Evolutionary conservation across 2,329 filamentous ascomycete genomes (phyloP).

Genomic region (Dactylonectria macrodidyma): DNA sequence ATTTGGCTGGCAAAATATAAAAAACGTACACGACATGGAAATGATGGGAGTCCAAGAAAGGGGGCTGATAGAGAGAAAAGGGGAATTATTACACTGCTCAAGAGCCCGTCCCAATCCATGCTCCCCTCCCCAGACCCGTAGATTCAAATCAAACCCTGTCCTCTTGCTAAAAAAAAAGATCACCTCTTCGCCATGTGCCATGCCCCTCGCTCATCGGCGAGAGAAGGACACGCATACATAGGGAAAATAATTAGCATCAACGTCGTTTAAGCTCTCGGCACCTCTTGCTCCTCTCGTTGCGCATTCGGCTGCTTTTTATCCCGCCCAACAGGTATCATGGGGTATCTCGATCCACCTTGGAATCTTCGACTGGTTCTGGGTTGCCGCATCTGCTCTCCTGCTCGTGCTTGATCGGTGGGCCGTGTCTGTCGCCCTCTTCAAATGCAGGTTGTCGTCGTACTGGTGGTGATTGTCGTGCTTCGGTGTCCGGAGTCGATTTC

Average conservation of each 20-base stretch:
- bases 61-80: conserved; percentile 56
- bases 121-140: conserved; percentile 41
- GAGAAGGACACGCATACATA: conserved; percentile 35
- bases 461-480: conserved; percentile 38
- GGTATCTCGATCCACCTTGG: conserved; percentile 47
- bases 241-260: conserved; percentile 44
- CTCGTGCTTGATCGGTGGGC: conserved; percentile 37
- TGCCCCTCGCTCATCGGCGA: conserved; percentile 26
- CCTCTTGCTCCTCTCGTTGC: conserved; percentile 38
- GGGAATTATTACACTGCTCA: conserved; percentile 65
- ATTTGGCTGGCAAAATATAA: conserved; percentile 37
- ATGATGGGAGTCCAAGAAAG: conserved; percentile 42
- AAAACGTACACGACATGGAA: conserved; percentile 46
- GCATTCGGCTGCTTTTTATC: conserved; percentile 41
- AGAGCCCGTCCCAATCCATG: conserved; percentile 50
- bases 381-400: conserved; percentile 30
- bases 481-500: conserved; percentile 42
- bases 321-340: conserved; percentile 45
- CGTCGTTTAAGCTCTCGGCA: conserved; percentile 37
- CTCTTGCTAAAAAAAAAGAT: conserved; percentile 34
- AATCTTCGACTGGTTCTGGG: conserved; percentile 41
- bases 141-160: conserved; percentile 50
- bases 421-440: conserved; percentile 31
- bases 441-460: conserved; percentile 34
- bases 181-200: conserved; percentile 35